These are phyloP conservation scores for Dryadomyces quercus-mongolicae DNA, from an alignment of 2,329 filamentous ascomycete species.

Conservation along the genomic window DNA sequence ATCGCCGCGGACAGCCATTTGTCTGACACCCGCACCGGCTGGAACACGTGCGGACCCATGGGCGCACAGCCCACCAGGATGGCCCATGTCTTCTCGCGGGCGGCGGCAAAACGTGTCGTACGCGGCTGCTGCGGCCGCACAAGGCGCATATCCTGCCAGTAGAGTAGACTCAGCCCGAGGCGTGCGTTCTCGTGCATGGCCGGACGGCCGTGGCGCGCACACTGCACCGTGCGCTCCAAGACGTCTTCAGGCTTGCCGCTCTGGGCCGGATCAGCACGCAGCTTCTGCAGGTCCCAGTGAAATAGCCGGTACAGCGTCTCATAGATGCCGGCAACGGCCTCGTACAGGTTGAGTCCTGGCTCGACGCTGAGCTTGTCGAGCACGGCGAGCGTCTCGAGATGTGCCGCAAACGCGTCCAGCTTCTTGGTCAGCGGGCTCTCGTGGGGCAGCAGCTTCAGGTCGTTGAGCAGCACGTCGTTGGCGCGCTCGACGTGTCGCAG, in stretches of 20 bases:
- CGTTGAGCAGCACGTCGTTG: constrained; percentile 50
- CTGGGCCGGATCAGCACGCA: constrained; percentile 36
- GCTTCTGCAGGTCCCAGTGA: constrained; percentile 52
- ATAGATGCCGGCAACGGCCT: constrained; percentile 63
- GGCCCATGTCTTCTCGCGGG: constrained; percentile 45
- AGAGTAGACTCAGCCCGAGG: constrained; percentile 61
- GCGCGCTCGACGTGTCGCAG: constrained; percentile 49
- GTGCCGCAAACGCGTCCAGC: constrained; percentile 57
- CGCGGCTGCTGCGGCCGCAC: constrained; percentile 22
- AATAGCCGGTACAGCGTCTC: constrained; percentile 58
- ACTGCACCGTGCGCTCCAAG: constrained; percentile 48
- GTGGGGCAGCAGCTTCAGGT: constrained; percentile 46
- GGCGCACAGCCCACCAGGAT: constrained; percentile 54
- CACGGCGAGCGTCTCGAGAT: constrained; percentile 56
- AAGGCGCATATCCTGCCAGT: constrained; percentile 57
- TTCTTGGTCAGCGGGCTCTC: constrained; percentile 58
- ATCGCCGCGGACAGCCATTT: constrained; percentile 60
- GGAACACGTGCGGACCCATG: constrained; percentile 29
- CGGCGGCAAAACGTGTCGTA: background rate
- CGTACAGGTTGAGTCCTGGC: constrained; percentile 61
- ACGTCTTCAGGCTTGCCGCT: constrained; percentile 33
- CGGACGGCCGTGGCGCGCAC: constrained; percentile 57
- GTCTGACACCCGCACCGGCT: constrained; percentile 57
- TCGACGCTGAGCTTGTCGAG: constrained; percentile 61
- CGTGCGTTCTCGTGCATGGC: constrained; percentile 55